phyloP scores from a whole-genome alignment of 192 early-diverging fungal genomes.

The Podila clonocystis region DNA sequence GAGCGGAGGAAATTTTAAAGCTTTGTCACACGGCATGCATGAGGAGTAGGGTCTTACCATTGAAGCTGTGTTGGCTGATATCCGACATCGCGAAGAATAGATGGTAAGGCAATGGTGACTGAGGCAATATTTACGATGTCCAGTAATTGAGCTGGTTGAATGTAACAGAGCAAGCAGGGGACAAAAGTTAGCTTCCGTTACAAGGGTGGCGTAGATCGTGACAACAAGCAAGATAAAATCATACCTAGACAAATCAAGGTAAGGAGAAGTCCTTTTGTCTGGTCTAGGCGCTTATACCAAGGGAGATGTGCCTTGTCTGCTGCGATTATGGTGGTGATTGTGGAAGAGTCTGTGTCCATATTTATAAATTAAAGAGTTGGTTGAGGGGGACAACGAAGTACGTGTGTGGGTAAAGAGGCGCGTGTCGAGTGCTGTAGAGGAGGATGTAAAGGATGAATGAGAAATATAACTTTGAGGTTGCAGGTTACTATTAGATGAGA shows the following conservation, averaged over 20 bases:
- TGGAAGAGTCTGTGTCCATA: constrained; percentile 9
- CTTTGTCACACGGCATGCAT: too few species aligned
- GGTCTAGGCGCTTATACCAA: constrained; percentile 25
- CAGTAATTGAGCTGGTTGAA: neutral
- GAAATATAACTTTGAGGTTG: too few species aligned
- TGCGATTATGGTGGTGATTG: constrained; percentile 17
- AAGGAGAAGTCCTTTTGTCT: constrained; percentile 15
- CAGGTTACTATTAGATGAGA: too few species aligned
- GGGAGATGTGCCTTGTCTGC: neutral
- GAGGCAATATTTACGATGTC: constrained; percentile 41
- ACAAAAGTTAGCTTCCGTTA: too few species aligned
- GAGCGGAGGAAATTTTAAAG: too few species aligned
- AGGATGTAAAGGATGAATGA: too few species aligned
- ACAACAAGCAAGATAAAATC: neutral
- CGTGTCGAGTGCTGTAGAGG: too few species aligned
- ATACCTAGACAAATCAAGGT: constrained; percentile 22
- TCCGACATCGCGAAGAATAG: constrained; percentile 36
- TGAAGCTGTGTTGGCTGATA: constrained; percentile 34
- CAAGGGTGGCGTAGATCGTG: too few species aligned
- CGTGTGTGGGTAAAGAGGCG: too few species aligned
- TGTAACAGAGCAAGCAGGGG: too few species aligned
- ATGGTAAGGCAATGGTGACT: constrained; percentile 39
- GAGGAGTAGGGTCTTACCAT: constrained; percentile 16
- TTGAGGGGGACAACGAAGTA: too few species aligned
- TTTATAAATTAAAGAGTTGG: too few species aligned